Base-by-base conservation (phyloP, 202 grass and related monocot species). In the Setaria viridis region DNA sequence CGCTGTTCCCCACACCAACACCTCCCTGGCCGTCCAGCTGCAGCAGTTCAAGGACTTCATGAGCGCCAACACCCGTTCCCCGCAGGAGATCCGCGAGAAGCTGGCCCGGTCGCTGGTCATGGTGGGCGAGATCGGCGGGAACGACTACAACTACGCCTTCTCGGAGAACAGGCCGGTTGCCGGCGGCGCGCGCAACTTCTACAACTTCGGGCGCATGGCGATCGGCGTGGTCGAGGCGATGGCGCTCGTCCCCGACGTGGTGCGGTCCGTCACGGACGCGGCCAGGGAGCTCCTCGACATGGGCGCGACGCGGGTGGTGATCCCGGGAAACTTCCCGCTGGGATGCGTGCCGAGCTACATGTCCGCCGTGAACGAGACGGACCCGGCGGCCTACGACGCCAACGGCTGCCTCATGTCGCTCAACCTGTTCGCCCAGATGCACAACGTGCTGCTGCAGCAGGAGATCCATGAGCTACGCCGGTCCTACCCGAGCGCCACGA, bases 321-420 rank as follows among this genome's bases (percentile, higher is more conserved):
- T 90, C 29, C 87, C 82, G 3, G 91, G 91, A 3, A 87, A 92
- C 58, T 82, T 97, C 21, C 94, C 87, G 20, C 62, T 88, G 0
- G 94, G 94, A 3, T 97, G 91, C 41, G 82, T 88, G 12, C 85
- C 89, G 3, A 80, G 87, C 57, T 93, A 86, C 86, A 55, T 93
- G 30, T 57, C 79, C 6, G 63, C 67, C 71, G 85, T 86, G 54
- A 45, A 73, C 54, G 82, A 69, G 49, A 80, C 57, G 7, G 79
- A 91, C 4, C 1, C 76, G 12, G 53, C 60, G 5, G 84, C 86
- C 0, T 91, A 95, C 33, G 84, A 89, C 30, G 58, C 58, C 39
- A 85, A 37, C 50, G 90, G 88, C 17, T 89, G 93, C 81, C 82
- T 95, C 11, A 82, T 62, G 16, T 86, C 72, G 15, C 45, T 85